Percentiles rank a stretch among this genome's conserved stretches.
These are phyloP conservation scores for Diplogelasinospora grovesii DNA, from an alignment of 495 filamentous ascomycete species.

Conservation along the genomic window DNA sequence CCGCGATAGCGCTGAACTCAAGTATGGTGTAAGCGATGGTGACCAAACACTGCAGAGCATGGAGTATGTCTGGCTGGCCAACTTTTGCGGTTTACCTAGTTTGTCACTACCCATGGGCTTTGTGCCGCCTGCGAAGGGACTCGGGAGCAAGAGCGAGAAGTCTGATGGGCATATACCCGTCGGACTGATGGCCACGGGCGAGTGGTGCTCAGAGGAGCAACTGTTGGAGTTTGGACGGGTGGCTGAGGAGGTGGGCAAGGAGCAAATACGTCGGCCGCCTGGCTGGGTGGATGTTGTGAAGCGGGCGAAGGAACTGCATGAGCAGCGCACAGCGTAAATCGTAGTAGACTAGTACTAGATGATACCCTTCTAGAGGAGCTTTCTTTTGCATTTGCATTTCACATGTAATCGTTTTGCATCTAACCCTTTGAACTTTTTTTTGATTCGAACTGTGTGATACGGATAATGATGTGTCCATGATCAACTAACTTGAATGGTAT, in stretches of 20 bases:
- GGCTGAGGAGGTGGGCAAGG: constrained; percentile 40
- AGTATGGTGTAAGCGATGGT: constrained; percentile 63
- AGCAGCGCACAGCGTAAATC: too few species aligned
- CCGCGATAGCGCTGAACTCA: constrained; percentile 44
- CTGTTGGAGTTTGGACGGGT: constrained; percentile 64
- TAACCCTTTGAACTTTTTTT: too few species aligned
- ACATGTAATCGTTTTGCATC: too few species aligned
- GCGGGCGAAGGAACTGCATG: constrained; percentile 9
- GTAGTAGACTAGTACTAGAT: too few species aligned
- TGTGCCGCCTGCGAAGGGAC: constrained; percentile 23
- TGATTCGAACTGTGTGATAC: too few species aligned
- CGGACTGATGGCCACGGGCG: constrained; percentile 74
- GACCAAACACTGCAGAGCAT: constrained; percentile 66
- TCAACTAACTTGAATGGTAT: too few species aligned
- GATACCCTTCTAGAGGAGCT: too few species aligned
- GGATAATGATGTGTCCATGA: too few species aligned
- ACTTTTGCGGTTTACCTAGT: constrained; percentile 70
- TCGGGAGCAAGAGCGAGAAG: constrained; percentile 19
- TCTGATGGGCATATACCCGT: constrained; percentile 54
- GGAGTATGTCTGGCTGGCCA: constrained; percentile 81
- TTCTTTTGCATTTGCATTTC: too few species aligned
- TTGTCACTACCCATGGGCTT: constrained; percentile 67
- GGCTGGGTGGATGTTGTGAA: constrained; percentile 29
- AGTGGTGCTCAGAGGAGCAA: constrained; percentile 72
- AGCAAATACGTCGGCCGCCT: constrained; percentile 14